Percentiles rank a stretch among this genome's conserved stretches.
These are phyloP conservation scores for Neodidymelliopsis sp. DNA, from an alignment of 2,329 filamentous ascomycete genomes.

Conservation along the genomic window DNA sequence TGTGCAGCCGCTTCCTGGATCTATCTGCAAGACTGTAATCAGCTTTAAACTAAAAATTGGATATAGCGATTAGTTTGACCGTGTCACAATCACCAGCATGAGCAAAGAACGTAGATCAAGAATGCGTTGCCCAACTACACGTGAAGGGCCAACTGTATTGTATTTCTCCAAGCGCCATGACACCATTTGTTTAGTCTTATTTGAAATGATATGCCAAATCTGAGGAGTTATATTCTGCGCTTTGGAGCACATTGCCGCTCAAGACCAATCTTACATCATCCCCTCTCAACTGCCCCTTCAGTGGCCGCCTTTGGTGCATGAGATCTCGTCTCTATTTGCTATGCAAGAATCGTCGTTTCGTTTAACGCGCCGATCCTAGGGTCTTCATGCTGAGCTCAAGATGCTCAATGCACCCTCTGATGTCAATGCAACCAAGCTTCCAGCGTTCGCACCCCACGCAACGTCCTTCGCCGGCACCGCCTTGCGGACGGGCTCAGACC, in stretches of 20 bases:
- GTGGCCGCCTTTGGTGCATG: not conserved
- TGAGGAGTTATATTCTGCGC: not conserved
- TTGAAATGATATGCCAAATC: slow-evolving; percentile 7
- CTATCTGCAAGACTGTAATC: no score
- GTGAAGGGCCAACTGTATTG: slow-evolving; percentile 28
- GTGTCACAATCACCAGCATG: no score
- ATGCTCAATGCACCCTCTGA: slow-evolving; percentile 78
- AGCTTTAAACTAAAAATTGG: no score
- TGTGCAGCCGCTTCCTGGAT: not conserved
- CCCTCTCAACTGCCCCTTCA: not conserved
- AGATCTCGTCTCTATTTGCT: not conserved
- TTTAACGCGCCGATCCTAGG: not conserved
- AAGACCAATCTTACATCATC: slow-evolving; percentile 14
- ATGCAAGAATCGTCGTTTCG: not conserved
- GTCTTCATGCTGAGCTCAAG: slow-evolving; percentile 56
- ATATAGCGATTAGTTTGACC: no score
- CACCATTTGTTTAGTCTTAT: slow-evolving; percentile 6
- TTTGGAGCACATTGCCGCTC: slow-evolving; percentile 6
- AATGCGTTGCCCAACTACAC: slow-evolving; percentile 18
- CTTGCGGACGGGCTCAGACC: slow-evolving; percentile 84
- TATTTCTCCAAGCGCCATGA: slow-evolving; percentile 26
- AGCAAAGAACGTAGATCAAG: no score
- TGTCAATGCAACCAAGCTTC: slow-evolving; percentile 77
- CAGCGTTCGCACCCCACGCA: slow-evolving; percentile 78
- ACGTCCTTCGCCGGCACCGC: slow-evolving; percentile 76